Base-by-base conservation (phyloP, 257 asterid species). In the Coffea eugenioides region DNA sequence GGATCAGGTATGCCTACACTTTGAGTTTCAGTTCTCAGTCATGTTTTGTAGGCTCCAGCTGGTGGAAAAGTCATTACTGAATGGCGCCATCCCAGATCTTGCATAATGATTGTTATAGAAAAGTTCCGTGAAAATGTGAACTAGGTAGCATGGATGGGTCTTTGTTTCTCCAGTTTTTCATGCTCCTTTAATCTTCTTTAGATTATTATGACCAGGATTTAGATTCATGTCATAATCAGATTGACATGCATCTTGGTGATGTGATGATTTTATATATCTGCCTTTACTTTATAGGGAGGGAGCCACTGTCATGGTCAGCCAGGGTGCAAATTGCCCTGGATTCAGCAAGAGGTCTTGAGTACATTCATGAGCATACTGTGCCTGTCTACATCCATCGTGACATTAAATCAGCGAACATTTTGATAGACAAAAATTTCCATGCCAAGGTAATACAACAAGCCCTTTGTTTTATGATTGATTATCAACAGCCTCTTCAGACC, bases 311-410 rank as follows among this genome's bases (percentile, higher is more conserved):
- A 61, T 95, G 99, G 99, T 64, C 97, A 83, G 85, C 83, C 73
- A 90, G 99, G 89, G 89, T 95, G 82, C 99, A 95, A 85, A 95
- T 95, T 79, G 98, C 99, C 54, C 92, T 93, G 69, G 99, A 95
- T 80, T 95, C 99, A 75, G 99, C 99, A 31, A 91, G 99, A 87
- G 99, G 99, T 76, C 97, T 95, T 49, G 99, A 95, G 81, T 95
- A 95, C 85, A 95, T 95, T 79, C 99, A 95, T n/a, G 99, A 95
- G 85, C 99, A 95, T 85, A 93, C 99, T 16, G 99, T 95, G 73
- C 98, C 98, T 12, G 92, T 91, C 68, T 93, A 95, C 89, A 91
- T 95, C 80, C 99, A 95, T 80, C 99, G 99, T 73, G 99, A 95
- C 84, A 92, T 95, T 86, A 95, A 95, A 87, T 86, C 99, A 31